Evolutionary conservation across 257 asterid genomes (phyloP).

Genomic region (Phtheirospermum japonicum): DNA sequence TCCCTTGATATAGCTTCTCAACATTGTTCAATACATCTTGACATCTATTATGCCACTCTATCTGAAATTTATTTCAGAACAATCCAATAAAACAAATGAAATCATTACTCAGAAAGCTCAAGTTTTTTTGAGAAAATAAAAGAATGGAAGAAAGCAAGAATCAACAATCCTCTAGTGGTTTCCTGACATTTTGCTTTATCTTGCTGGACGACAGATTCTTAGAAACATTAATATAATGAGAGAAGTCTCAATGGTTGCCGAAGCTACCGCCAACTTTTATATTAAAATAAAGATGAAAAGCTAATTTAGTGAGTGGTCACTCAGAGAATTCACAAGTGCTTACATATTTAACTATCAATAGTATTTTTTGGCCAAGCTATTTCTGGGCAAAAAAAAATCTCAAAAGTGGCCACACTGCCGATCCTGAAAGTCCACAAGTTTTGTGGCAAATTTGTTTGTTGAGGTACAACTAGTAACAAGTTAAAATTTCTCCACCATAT

Average conservation of each 20-base stretch:
- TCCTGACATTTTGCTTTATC: conserved; percentile 15
- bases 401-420: not conserved
- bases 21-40: conserved; percentile 68
- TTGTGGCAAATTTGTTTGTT: conserved; percentile 18
- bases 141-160: conserved; percentile 20
- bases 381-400: conserved; percentile 13
- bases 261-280: conserved; percentile 15
- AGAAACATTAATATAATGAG: not conserved
- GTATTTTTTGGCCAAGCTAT: conserved; percentile 1
- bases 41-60: conserved; percentile 74
- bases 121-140: not conserved
- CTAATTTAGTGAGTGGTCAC: conserved; percentile 9
- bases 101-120: conserved; percentile 22
- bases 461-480: conserved; percentile 16
- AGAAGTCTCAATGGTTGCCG: conserved; percentile 23
- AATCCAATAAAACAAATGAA: conserved; percentile 22
- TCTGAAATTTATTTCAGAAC: conserved; percentile 42
- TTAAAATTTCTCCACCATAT: not conserved
- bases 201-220: conserved; percentile 5
- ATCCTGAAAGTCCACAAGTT: conserved; percentile 19
- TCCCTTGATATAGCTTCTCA: conserved; percentile 70
- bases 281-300: conserved; percentile 25
- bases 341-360: conserved; percentile 12
- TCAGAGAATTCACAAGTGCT: conserved; percentile 10
- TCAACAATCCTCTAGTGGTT: conserved; percentile 15